Evolutionary conservation across 192 early-diverging fungal genomes (phyloP).

Genomic region (Coemansia sp.): DNA sequence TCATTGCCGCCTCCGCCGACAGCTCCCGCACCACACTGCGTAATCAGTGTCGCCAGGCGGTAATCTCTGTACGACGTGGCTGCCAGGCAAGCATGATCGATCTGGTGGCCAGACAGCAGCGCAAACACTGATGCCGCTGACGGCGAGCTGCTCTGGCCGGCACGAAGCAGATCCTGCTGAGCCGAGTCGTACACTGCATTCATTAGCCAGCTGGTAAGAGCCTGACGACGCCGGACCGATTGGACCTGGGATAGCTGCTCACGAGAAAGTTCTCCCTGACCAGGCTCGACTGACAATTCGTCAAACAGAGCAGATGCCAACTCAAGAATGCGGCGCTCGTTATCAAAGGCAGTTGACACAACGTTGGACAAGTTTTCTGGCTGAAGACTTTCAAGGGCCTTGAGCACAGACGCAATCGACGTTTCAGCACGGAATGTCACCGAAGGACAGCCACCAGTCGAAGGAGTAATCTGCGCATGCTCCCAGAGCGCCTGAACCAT

Average conservation of each 20-base stretch:
- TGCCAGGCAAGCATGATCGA: constrained; percentile 61
- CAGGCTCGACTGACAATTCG: not conserved
- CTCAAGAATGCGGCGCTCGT: constrained; percentile 24
- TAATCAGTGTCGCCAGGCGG: constrained; percentile 71
- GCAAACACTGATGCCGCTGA: constrained; percentile 52
- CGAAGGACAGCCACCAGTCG: not conserved
- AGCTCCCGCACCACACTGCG: constrained; percentile 55
- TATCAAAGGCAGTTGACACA: not conserved
- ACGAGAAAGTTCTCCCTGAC: not conserved
- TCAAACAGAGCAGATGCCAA: constrained; percentile 44
- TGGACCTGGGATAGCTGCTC: constrained; percentile 26
- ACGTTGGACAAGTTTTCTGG: not conserved
- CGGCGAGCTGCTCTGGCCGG: constrained; percentile 21
- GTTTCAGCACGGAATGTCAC: constrained; percentile 14
- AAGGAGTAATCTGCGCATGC: constrained; percentile 9
- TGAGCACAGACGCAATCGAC: constrained; percentile 20
- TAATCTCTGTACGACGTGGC: constrained; percentile 66
- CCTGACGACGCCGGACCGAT: constrained; percentile 54
- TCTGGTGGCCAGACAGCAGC: constrained; percentile 58
- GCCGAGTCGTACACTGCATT: constrained; percentile 52
- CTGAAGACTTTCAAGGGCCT: not conserved
- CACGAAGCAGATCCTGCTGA: constrained; percentile 40
- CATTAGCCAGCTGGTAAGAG: constrained; percentile 64
- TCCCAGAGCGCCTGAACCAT: constrained; percentile 28
- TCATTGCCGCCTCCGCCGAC: constrained; percentile 59